phyloP scores from a whole-genome alignment of 148 eudicot genomes.

The Agrostemma githago region DNA sequence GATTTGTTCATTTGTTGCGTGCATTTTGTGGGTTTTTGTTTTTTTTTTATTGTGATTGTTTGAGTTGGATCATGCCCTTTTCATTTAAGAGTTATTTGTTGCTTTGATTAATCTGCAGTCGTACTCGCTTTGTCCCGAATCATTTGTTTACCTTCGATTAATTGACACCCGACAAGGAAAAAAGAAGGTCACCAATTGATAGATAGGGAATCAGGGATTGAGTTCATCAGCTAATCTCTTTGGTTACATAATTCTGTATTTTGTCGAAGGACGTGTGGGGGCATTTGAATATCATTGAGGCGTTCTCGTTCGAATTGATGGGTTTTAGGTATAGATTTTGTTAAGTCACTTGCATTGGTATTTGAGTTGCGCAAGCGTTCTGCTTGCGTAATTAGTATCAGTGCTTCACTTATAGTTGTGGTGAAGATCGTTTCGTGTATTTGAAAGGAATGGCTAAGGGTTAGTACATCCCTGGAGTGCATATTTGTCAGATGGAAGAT shows the following conservation, averaged over 20 bases:
- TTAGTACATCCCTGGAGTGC: neutral
- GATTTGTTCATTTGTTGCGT: conserved; percentile 6
- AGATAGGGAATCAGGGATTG: too few species aligned
- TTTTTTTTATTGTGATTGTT: neutral
- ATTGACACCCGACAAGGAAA: neutral
- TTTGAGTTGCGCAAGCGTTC: neutral
- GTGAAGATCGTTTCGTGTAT: neutral
- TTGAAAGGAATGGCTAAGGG: neutral
- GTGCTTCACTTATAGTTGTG: neutral
- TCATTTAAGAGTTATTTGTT: neutral
- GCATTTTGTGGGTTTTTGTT: neutral
- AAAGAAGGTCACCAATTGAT: too few species aligned
- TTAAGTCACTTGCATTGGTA: neutral
- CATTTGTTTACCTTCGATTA: neutral
- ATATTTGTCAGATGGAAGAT: neutral
- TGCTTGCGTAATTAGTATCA: too few species aligned
- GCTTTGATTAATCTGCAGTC: neutral
- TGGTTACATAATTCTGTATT: neutral
- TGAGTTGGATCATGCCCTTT: conserved; percentile 9
- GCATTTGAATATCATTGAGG: neutral
- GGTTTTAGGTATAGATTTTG: neutral
- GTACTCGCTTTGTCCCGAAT: neutral
- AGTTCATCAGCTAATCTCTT: too few species aligned
- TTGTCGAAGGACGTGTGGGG: neutral
- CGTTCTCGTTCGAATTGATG: neutral